phyloP scores from a whole-genome alignment of 352 stramenopile species.

The Phytophthora pinifolia region DNA sequence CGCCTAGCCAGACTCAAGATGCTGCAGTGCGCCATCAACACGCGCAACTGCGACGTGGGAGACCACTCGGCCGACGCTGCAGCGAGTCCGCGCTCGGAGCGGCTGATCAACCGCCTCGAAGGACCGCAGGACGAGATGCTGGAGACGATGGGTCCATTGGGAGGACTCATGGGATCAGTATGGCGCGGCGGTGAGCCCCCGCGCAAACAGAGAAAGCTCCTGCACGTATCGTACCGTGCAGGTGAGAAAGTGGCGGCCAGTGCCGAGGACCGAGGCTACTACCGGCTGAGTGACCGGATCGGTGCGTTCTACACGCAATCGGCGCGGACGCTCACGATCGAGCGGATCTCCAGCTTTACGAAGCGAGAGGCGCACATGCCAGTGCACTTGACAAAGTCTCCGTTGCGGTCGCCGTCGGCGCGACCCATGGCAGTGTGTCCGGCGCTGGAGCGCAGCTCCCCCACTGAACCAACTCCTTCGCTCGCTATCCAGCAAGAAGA shows the following conservation, averaged over 20 bases:
- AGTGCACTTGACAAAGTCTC: slow-evolving; percentile 39
- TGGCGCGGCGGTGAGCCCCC: slow-evolving; percentile 19
- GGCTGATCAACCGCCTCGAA: slow-evolving; percentile 32
- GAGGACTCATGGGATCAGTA: slow-evolving; percentile 52
- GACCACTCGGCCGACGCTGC: slow-evolving; percentile 37
- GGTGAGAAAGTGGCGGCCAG: slow-evolving; percentile 23
- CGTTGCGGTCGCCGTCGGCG: slow-evolving; percentile 39
- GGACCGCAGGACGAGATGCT: slow-evolving; percentile 48
- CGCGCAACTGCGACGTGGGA: slow-evolving; percentile 68
- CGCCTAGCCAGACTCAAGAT: slow-evolving; percentile 80
- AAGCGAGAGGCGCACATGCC: slow-evolving; percentile 49
- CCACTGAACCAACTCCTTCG: slow-evolving; percentile 11
- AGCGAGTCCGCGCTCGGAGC: slow-evolving; percentile 26
- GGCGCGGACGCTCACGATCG: slow-evolving; percentile 60
- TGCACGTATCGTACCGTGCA: slow-evolving; percentile 13
- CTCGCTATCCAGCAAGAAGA: slow-evolving; percentile 8
- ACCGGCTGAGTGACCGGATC: slow-evolving; percentile 82
- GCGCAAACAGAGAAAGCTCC: slow-evolving; percentile 38
- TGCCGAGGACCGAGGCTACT: slow-evolving; percentile 72
- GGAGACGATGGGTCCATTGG: slow-evolving; percentile 70
- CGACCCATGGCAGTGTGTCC: slow-evolving; percentile 54
- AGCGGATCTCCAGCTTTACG: slow-evolving; percentile 70
- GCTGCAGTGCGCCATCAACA: slow-evolving; percentile 82
- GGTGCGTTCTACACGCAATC: slow-evolving; percentile 74
- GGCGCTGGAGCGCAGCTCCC: slow-evolving; percentile 47